These are phyloP conservation scores for Chlorella sp. DNA, from an alignment of 139 green algal genomes.

Conservation along the genomic window DNA sequence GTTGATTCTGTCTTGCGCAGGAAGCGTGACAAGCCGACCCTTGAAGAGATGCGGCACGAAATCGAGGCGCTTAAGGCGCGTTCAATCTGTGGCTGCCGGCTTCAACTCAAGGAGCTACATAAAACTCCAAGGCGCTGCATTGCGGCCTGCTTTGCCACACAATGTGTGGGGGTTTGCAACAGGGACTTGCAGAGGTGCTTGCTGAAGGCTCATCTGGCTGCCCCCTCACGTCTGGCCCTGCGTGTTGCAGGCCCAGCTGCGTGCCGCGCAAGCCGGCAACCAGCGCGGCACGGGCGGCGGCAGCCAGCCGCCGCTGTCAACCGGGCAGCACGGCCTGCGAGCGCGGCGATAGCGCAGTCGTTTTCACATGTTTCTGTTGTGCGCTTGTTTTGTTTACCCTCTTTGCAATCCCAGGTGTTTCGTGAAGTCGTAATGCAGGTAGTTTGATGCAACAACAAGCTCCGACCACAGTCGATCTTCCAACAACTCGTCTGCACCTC, in stretches of 20 bases:
- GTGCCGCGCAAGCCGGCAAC: not conserved
- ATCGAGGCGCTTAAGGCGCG: conserved; percentile 35
- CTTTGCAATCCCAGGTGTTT: no score
- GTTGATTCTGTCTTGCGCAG: not conserved
- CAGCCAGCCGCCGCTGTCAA: not conserved
- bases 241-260: conserved; percentile 12
- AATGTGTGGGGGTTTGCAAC: no score
- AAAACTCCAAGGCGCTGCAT: no score
- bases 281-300: not conserved
- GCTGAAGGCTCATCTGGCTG: not conserved
- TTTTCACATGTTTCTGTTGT: no score
- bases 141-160: no score
- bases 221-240: no score
- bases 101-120: no score
- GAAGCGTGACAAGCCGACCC: conserved; percentile 23
- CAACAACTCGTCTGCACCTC: not conserved
- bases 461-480: not conserved
- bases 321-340: not conserved
- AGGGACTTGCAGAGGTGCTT: no score
- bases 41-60: conserved; percentile 25
- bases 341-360: not conserved
- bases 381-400: no score
- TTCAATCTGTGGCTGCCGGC: no score
- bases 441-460: not conserved
- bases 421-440: no score